Evolutionary conservation across 2,329 filamentous ascomycete genomes (phyloP).

Genomic region (Diaporthe humulicola): DNA sequence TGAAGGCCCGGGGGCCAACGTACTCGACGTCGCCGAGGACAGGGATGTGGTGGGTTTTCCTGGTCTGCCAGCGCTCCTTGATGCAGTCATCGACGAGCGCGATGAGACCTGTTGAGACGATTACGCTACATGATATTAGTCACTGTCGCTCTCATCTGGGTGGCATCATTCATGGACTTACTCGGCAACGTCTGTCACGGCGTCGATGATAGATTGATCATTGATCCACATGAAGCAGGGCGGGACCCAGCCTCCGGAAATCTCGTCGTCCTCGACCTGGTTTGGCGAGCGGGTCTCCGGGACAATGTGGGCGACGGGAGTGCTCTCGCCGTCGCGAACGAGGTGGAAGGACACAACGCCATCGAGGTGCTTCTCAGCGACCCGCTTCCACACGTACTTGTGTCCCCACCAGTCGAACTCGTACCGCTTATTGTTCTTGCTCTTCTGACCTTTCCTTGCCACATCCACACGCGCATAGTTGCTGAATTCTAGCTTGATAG

Average conservation of each 20-base stretch:
- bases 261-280: slow-evolving; percentile 79
- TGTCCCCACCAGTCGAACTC: slow-evolving; percentile 96
- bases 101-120: slow-evolving; percentile 90
- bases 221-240: slow-evolving; percentile 93
- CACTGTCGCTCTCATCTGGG: slow-evolving; percentile 39
- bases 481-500: slow-evolving; percentile 91
- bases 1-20: slow-evolving; percentile 51
- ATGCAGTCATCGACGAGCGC: slow-evolving; percentile 93
- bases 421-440: slow-evolving; percentile 79
- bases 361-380: slow-evolving; percentile 75
- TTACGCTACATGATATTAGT: slow-evolving; percentile 70
- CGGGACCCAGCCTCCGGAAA: slow-evolving; percentile 89
- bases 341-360: slow-evolving; percentile 82
- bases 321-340: slow-evolving; percentile 72
- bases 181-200: slow-evolving; percentile 87
- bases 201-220: slow-evolving; percentile 77
- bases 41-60: slow-evolving; percentile 56
- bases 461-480: slow-evolving; percentile 96
- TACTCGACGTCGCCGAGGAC: slow-evolving; percentile 54
- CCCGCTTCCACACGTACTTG: slow-evolving; percentile 85
- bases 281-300: slow-evolving; percentile 81
- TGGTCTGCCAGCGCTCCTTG: slow-evolving; percentile 77
- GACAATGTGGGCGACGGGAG: slow-evolving; percentile 85
- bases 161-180: slow-evolving; percentile 60
- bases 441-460: slow-evolving; percentile 70